A percentile compares a stretch with the other conserved stretches of the same genome.
Evolutionary conservation across 345 rosid species (phyloP).

Genomic region (Eucalyptus cloeziana): DNA sequence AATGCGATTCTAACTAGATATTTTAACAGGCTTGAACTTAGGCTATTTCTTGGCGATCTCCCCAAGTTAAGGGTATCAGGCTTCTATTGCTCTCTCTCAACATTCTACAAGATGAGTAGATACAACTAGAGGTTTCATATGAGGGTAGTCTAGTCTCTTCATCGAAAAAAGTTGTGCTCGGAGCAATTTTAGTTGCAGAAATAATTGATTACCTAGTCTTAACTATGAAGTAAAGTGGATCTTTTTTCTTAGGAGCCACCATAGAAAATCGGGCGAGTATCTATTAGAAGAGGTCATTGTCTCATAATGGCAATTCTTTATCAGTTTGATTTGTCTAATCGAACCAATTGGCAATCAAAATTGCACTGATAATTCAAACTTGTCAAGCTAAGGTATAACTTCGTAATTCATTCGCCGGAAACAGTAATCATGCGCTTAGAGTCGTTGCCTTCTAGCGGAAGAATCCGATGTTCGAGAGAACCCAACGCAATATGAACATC

Average conservation of each 20-base stretch:
- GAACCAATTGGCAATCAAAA: background rate
- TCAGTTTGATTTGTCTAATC: background rate
- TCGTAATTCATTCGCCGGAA: background rate
- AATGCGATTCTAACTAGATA: too few relatives aligned
- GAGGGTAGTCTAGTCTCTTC: background rate
- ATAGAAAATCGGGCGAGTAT: background rate
- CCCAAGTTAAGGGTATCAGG: background rate
- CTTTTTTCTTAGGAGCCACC: background rate
- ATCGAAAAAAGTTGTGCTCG: background rate
- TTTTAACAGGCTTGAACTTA: background rate
- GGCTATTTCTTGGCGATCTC: background rate
- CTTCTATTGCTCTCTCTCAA: background rate
- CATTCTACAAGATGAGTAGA: background rate
- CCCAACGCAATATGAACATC: background rate
- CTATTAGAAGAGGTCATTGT: background rate
- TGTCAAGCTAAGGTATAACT: too few relatives aligned
- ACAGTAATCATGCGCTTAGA: background rate
- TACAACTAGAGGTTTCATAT: background rate
- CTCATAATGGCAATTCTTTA: background rate
- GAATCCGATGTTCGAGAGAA: background rate
- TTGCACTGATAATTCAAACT: background rate
- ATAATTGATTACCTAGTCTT: background rate
- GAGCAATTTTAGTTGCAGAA: background rate
- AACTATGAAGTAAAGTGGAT: background rate
- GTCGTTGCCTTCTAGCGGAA: background rate